Evolutionary conservation across 164 flowering plant species (phyloP).

Genomic region (Nymphaea colorata): DNA sequence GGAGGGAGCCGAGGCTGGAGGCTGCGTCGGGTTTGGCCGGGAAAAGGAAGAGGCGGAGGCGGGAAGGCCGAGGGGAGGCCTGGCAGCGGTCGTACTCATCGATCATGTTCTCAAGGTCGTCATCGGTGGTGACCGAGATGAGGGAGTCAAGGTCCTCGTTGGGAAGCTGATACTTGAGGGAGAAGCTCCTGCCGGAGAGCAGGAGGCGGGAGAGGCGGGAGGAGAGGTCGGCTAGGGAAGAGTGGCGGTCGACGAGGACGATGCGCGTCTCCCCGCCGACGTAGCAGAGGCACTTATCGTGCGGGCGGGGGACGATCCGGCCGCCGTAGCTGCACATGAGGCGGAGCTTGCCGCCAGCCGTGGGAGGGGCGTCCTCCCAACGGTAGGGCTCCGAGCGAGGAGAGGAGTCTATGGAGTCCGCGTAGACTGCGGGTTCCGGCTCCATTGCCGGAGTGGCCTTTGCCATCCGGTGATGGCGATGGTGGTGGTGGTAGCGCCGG

Average conservation of each 20-base stretch:
- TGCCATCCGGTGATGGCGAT: not conserved
- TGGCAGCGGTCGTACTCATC: constrained; percentile 76
- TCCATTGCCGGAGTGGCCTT: not conserved
- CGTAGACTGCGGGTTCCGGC: not conserved
- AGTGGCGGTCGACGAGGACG: constrained; percentile 60
- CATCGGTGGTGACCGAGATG: constrained; percentile 80
- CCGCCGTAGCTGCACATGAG: constrained; percentile 96
- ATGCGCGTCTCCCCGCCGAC: constrained; percentile 89
- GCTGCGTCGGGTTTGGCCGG: constrained; percentile 36
- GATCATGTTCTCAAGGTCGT: constrained; percentile 92
- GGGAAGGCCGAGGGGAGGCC: constrained; percentile 2
- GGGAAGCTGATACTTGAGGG: constrained; percentile 82
- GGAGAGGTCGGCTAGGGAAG: constrained; percentile 47
- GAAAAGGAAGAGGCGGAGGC: constrained; percentile 8
- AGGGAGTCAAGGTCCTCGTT: constrained; percentile 82
- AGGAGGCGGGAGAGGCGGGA: constrained; percentile 48
- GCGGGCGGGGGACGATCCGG: constrained; percentile 83
- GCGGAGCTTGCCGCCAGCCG: constrained; percentile 42
- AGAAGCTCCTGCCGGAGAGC: constrained; percentile 35
- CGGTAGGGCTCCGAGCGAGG: constrained; percentile 50
- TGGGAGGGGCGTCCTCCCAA: constrained; percentile 27
- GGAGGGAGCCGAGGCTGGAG: constrained; percentile 48
- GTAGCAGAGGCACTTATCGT: constrained; percentile 77
- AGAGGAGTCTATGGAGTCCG: constrained; percentile 29
- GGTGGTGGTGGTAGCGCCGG: not conserved